Conservation (phyloP, 371 early-diverging fungal genomes). For the Coemansia sp. region DNA sequence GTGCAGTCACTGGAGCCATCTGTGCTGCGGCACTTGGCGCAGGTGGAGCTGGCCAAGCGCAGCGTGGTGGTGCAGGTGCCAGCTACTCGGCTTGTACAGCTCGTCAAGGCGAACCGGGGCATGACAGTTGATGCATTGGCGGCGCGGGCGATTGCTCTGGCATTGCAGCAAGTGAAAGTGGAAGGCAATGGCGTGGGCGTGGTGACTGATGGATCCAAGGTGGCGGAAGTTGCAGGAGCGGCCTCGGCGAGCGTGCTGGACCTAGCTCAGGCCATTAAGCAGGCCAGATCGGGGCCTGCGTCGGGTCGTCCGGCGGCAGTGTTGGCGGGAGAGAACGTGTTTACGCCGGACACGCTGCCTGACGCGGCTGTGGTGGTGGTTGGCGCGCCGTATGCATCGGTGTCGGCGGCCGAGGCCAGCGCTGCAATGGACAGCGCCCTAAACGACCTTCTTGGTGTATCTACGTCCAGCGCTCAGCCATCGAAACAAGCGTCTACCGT, state of each 20-base stretch:
- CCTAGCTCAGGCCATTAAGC: conserved; percentile 27
- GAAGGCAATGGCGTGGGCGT: conserved; percentile 27
- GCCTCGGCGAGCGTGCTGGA: conserved; percentile 24
- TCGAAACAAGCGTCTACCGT: not conserved
- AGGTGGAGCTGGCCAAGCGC: conserved; percentile 32
- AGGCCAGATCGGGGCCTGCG: conserved; percentile 4
- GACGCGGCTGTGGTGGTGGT: conserved; percentile 24
- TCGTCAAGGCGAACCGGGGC: conserved; percentile 20
- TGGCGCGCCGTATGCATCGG: conserved; percentile 25
- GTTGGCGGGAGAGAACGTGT: conserved; percentile 23
- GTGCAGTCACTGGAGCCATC: conserved; percentile 44
- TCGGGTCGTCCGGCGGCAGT: conserved; percentile 14
- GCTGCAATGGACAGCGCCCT: conserved; percentile 29
- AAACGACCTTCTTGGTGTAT: conserved; percentile 16
- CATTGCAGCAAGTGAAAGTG: conserved; percentile 35
- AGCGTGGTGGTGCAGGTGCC: conserved; percentile 37
- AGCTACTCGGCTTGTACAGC: conserved; percentile 24
- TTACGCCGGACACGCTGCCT: conserved; percentile 29
- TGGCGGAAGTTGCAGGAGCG: conserved; percentile 25
- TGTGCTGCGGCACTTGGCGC: conserved; percentile 36
- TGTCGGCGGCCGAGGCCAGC: conserved; percentile 25
- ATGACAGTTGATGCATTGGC: conserved; percentile 22
- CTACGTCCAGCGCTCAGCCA: not conserved
- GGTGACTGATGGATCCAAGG: conserved; percentile 24
- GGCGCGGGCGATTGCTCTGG: conserved; percentile 40